phyloP scores from a whole-genome alignment of 139 green algal species.

The Gonium pectorale region DNA sequence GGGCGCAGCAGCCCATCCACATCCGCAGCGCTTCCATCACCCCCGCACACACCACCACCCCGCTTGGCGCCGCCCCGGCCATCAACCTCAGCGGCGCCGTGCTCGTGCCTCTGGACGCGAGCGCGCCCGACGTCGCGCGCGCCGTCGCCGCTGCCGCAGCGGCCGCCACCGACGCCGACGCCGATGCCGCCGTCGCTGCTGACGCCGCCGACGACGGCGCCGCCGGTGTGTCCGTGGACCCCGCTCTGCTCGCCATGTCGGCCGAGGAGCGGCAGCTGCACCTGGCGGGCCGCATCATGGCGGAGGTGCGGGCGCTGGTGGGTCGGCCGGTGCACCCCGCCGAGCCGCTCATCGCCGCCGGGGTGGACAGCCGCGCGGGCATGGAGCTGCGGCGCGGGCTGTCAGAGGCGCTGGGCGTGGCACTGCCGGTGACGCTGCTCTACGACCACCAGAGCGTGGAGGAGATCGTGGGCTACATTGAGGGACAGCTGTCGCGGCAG shows the following conservation, averaged over 20 bases:
- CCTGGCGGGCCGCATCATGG: conserved; percentile 75
- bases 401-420: conserved; percentile 50
- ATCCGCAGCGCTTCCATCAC: neutral
- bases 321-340: conserved; percentile 74
- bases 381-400: conserved; percentile 74
- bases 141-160: conserved; percentile 34
- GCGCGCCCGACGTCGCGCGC: conserved; percentile 1
- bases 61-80: neutral
- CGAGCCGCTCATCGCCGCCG: conserved; percentile 70
- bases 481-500: conserved; percentile 17
- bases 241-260: conserved; percentile 69
- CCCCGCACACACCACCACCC: neutral
- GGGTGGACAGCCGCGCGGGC: conserved; percentile 67
- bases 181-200: neutral
- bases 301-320: conserved; percentile 75
- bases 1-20: conserved; percentile 10
- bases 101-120: conserved; percentile 45
- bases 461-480: conserved; percentile 64
- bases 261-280: conserved; percentile 73
- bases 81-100: conserved; percentile 38
- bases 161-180: neutral
- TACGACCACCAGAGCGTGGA: conserved; percentile 85
- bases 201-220: neutral
- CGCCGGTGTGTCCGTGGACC: neutral
- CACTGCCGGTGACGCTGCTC: conserved; percentile 85